These are phyloP conservation scores for Beverwykella pulmonaria DNA, from an alignment of 495 filamentous ascomycete genomes.

Conservation along the genomic window DNA sequence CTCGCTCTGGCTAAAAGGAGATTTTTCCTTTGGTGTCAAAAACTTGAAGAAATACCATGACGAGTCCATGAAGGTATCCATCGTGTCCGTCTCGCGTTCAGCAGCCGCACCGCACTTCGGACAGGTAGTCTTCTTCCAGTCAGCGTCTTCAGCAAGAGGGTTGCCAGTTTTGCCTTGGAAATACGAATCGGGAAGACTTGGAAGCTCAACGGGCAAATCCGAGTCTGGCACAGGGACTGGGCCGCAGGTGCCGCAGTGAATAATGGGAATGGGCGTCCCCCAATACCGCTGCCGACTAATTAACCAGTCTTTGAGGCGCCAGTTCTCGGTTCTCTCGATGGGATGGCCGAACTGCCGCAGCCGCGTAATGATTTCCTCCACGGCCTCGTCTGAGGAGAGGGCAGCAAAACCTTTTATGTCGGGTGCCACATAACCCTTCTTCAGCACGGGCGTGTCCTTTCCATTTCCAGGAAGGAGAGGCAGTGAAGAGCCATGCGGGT, in stretches of 20 bases:
- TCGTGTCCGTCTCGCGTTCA: slow-evolving; percentile 86
- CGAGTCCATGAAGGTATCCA: slow-evolving; percentile 94
- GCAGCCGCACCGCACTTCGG: slow-evolving; percentile 71
- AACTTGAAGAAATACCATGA: slow-evolving; percentile 92
- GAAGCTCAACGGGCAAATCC: slow-evolving; percentile 76
- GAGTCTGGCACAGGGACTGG: slow-evolving; percentile 74
- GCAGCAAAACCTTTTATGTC: slow-evolving; percentile 54
- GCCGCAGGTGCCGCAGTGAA: slow-evolving; percentile 79
- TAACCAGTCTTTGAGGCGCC: slow-evolving; percentile 83
- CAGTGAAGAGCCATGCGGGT: not conserved
- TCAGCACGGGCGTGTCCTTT: slow-evolving; percentile 51
- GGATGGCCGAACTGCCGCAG: slow-evolving; percentile 54
- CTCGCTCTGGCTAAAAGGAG: slow-evolving; percentile 61
- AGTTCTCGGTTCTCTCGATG: slow-evolving; percentile 65
- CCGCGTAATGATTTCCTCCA: slow-evolving; percentile 60
- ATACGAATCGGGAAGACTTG: slow-evolving; percentile 68
- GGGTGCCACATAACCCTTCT: slow-evolving; percentile 53
- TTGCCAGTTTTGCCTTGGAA: slow-evolving; percentile 72
- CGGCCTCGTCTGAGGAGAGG: slow-evolving; percentile 63
- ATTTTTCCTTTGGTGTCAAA: slow-evolving; percentile 63
- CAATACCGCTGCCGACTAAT: slow-evolving; percentile 88
- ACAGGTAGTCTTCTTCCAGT: slow-evolving; percentile 76
- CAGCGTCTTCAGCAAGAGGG: slow-evolving; percentile 68
- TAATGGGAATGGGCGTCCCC: slow-evolving; percentile 87
- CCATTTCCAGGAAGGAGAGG: slow-evolving; percentile 10